Evolutionary conservation across 1,284 basidiomycete species (phyloP), one percentile per base, ranked within the genome.

Genomic region (Malassezia slooffiae): DNA sequence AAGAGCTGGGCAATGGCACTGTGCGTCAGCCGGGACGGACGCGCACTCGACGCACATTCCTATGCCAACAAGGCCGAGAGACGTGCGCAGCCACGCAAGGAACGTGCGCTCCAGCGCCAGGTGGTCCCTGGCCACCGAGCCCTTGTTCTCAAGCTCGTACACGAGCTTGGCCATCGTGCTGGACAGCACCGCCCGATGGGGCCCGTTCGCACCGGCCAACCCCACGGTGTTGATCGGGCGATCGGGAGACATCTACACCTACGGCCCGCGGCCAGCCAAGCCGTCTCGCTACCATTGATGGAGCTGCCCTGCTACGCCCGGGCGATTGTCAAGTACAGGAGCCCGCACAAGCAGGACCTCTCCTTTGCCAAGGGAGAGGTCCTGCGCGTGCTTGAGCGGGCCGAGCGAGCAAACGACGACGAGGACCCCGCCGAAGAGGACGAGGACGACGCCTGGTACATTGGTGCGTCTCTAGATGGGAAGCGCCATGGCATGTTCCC

Each of bases 391-490:
- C 47, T 54, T 5, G 55, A 45, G 5, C 13, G 50, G 0, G 70
- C 65, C 0, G 32, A 43, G 11, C 41, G 38, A 9, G 13, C 38
- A 4, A 47, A 52, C 6, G 41, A 48, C 4, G 35, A 50, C 3
- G 57, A 54, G 10, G 58, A 58, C 8, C 53, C 55, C 11, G 58
- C 61, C 7, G 63, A 61, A 5, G 62, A 65, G 15, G 70, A 71
- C 20, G 69, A 71, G 20, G 66, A 70, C 4, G 70, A 67, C 12
- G 61, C 63, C 30, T 72, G 71, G 71, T 54, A 70, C 20, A 44
- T 66, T n/a, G 71, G 70, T 21, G 59, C 59, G 43, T 54, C 52
- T 28, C 41, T 56, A 2, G 65, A 62, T 23, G 62, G 62, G 4
- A 44, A 37, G 5, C 44, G 53, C 8, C 56, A 58, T 28, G 70